Evolutionary conservation across 768 basidiomycete species (phyloP).

Genomic region (Mycena belliarum): DNA sequence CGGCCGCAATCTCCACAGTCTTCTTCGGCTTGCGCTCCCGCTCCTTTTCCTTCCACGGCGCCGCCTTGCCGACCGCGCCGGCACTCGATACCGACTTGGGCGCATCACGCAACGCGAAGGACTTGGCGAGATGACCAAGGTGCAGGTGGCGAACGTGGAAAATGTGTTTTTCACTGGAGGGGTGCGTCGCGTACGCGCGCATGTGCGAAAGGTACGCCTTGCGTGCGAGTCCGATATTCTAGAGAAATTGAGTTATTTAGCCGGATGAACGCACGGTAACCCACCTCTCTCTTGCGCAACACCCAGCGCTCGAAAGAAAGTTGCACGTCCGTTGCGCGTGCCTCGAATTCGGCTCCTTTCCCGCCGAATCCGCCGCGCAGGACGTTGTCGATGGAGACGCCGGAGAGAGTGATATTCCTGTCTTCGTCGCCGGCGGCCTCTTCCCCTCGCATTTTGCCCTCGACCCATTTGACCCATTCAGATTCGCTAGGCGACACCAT

Average conservation of each 20-base stretch:
- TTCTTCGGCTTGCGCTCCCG: constrained; percentile 21
- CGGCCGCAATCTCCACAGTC: constrained; percentile 10
- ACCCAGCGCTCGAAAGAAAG: constrained; percentile 96
- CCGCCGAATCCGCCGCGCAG: constrained; percentile 86
- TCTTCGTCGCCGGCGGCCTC: constrained; percentile 32
- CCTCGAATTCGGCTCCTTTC: constrained; percentile 76
- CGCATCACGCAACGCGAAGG: constrained; percentile 88
- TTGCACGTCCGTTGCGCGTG: constrained; percentile 93
- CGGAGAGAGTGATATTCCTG: constrained; percentile 51
- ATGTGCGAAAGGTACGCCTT: constrained; percentile 91
- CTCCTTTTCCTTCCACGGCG: constrained; percentile 23
- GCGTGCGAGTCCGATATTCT: constrained; percentile 81
- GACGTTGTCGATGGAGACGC: constrained; percentile 68
- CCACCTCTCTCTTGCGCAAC: constrained; percentile 65
- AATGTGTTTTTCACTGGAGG: constrained; percentile 91
- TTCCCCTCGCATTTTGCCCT: constrained; percentile 73
- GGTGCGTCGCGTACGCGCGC: constrained; percentile 97
- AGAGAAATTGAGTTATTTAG: neutral
- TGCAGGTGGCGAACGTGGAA: constrained; percentile 96
- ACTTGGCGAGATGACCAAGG: constrained; percentile 91
- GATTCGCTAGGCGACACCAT: constrained; percentile 85
- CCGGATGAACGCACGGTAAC: constrained; percentile 26
- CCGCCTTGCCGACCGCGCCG: constrained; percentile 12
- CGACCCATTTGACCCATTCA: constrained; percentile 90
- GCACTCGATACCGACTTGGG: constrained; percentile 52